Percentiles rank a stretch among this genome's conserved stretches.
Conservation (phyloP, 768 basidiomycete genomes). For the Tulasnella sp. region DNA sequence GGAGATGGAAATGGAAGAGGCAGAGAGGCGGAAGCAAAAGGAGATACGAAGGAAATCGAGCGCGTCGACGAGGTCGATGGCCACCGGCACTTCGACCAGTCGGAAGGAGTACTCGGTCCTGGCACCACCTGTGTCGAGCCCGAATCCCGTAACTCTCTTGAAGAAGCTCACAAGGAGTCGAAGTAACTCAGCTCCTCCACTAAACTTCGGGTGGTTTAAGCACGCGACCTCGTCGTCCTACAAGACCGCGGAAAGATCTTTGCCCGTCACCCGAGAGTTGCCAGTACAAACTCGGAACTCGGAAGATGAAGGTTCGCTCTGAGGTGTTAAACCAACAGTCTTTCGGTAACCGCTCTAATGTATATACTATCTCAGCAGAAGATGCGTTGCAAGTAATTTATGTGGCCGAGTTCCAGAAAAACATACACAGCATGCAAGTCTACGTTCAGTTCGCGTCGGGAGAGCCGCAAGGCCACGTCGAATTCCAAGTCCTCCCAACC, state of each 20-base stretch:
- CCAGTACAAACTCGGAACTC: background rate
- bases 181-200: constrained; percentile 34
- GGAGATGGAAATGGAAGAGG: constrained; percentile 33
- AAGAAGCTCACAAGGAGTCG: constrained; percentile 27
- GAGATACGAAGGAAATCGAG: constrained; percentile 20
- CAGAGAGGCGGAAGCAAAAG: constrained; percentile 29
- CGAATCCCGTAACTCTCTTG: background rate
- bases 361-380: constrained; percentile 27
- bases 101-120: background rate
- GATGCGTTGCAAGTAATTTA: constrained; percentile 37
- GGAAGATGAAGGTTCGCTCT: background rate
- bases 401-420: constrained; percentile 78
- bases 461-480: constrained; percentile 42
- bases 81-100: background rate
- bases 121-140: background rate
- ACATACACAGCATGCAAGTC: constrained; percentile 67
- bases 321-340: background rate
- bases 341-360: background rate
- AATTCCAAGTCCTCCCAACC: constrained; percentile 53
- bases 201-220: constrained; percentile 25
- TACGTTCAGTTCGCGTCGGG: constrained; percentile 55
- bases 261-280: background rate
- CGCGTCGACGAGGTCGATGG: background rate
- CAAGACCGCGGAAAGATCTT: constrained; percentile 5
- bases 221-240: background rate